phyloP scores from a whole-genome alignment of 345 rosid genomes.

The Melaleuca alternifolia region DNA sequence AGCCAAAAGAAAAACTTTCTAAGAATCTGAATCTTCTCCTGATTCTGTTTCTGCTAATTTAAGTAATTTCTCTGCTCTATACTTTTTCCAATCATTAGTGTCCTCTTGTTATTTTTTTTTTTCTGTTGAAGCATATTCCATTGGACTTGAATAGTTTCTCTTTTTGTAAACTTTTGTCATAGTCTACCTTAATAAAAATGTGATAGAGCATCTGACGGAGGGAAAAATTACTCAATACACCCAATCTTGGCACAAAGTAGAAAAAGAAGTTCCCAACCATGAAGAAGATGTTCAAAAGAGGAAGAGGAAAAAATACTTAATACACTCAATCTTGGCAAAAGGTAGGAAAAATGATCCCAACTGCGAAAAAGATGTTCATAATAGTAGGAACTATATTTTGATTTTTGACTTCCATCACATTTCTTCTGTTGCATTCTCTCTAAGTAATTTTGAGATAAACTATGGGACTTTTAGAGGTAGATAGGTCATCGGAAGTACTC shows the following conservation, averaged over 20 bases:
- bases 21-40: not conserved
- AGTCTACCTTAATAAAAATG: not conserved
- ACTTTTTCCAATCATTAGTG: not conserved
- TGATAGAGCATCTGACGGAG: not conserved
- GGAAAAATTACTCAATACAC: not conserved
- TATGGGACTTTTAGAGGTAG: not conserved
- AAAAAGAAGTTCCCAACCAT: not conserved
- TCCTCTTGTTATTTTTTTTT: not conserved
- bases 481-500: not conserved
- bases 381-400: not conserved
- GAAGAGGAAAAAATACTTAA: not conserved
- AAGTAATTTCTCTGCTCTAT: not conserved
- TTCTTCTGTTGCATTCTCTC: not conserved
- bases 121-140: not conserved
- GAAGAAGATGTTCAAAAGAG: not conserved
- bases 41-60: not conserved
- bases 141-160: not conserved
- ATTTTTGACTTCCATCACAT: not conserved
- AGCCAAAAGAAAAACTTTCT: not conserved
- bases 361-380: not conserved
- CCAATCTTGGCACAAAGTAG: not conserved
- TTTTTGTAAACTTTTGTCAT: not conserved
- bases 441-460: not conserved
- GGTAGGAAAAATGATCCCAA: not conserved
- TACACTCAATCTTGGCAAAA: not conserved